Evolutionary conservation across 768 basidiomycete genomes (phyloP), one percentile per base, ranked within the genome.

Genomic region (Termitomyces bulborhizus): DNA sequence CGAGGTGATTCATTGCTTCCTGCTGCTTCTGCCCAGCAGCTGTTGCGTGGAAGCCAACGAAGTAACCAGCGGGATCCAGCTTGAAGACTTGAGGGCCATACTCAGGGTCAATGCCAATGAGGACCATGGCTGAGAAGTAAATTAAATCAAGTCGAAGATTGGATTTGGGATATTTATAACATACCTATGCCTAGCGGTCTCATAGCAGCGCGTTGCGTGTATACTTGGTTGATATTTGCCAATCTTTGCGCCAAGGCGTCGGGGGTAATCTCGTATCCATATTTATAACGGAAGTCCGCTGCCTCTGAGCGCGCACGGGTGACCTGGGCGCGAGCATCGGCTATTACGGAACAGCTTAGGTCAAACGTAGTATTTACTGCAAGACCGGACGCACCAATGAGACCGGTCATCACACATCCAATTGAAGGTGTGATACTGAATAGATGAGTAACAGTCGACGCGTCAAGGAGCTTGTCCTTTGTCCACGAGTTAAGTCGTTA

Each of bases 221-320:
- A 98, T 1, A 98, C 96, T 72, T 98, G 97, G 67, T 98, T 98
- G 70, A 98, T 93, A 70, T 98, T 97, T 32, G 96, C 97, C 66
- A 99, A 75, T 46, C 96, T 82, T 60, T 94, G 85, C 21, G 97
- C 91, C 43, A 99, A 80, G n/a, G 90, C 88, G 67, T 97, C 95
- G 3, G 96, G 93, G 3, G 95, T 96, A 64, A 99, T 97, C 73
- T 99, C 97, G 67, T 98, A 95, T 29, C 97, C 97, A 65, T 88
- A 96, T 71, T 97, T 98, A 77, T 96, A 91, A 61, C 94, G 80
- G 77, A 93, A 98, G 7, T 91, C 83, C 13, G 90, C 91, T 16
- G 96, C 96, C 71, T 99, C 96, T 47, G 75, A 69, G 52, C 91
- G 85, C 29, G 97, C 94, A 27, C 95, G 84, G 65, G 73, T 68